Evolutionary conservation across 768 basidiomycete species (phyloP).

Genomic region (Phylloporus sp.): DNA sequence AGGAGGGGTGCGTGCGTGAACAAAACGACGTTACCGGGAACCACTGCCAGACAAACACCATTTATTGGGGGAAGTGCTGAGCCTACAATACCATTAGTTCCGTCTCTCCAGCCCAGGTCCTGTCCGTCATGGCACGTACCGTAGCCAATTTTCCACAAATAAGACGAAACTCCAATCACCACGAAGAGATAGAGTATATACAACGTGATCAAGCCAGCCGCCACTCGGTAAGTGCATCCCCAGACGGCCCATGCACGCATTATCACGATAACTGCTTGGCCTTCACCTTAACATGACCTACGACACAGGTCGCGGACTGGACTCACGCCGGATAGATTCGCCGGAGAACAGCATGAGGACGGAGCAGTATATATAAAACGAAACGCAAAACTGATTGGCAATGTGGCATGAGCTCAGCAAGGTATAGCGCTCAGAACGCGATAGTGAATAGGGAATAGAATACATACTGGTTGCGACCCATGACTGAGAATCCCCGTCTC

Average conservation of each 20-base stretch:
- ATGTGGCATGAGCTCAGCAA: neutral
- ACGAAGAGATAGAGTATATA: slow-evolving; percentile 6
- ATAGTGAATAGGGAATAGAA: neutral
- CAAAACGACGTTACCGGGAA: neutral
- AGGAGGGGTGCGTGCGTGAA: neutral
- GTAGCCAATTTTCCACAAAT: slow-evolving; percentile 2
- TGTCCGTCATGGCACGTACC: neutral
- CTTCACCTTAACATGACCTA: neutral
- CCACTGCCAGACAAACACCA: neutral
- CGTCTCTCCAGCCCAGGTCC: neutral
- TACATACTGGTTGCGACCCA: slow-evolving; percentile 3
- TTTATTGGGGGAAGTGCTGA: neutral
- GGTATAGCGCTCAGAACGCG: neutral
- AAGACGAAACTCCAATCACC: slow-evolving; percentile 4
- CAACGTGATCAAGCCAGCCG: slow-evolving; percentile 1
- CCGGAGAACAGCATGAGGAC: slow-evolving; percentile 7
- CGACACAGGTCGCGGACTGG: neutral
- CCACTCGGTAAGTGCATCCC: slow-evolving; percentile 9
- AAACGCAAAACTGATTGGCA: slow-evolving; percentile 8
- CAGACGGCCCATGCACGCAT: slow-evolving; percentile 20
- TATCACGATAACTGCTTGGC: slow-evolving; percentile 14
- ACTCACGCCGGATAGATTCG: slow-evolving; percentile 16
- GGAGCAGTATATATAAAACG: slow-evolving; percentile 6
- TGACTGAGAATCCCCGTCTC: neutral
- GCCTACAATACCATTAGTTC: neutral